phyloP scores from a whole-genome alignment of 352 stramenopile genomes.

The Globisporangium cylindrosporum region DNA sequence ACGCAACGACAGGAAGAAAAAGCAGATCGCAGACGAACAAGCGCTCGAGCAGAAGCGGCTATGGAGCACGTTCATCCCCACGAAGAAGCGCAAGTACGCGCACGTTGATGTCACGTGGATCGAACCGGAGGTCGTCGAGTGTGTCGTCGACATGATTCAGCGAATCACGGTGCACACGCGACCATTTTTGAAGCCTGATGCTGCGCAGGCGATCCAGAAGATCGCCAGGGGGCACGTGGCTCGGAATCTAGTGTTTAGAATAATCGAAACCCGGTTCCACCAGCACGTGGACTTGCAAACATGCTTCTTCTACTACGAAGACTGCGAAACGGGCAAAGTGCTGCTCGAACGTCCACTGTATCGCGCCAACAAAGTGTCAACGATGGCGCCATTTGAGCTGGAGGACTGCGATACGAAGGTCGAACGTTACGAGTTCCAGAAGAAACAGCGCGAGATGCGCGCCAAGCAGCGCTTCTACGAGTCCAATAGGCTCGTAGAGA shows the following conservation, averaged over 20 bases:
- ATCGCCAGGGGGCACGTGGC: constrained; percentile 40
- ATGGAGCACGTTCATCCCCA: constrained; percentile 34
- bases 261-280: constrained; percentile 38
- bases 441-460: constrained; percentile 32
- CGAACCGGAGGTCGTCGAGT: constrained; percentile 57
- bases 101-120: constrained; percentile 63
- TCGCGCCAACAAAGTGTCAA: constrained; percentile 24
- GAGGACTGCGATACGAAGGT: constrained; percentile 43
- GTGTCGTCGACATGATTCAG: constrained; percentile 42
- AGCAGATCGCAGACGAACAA: not conserved
- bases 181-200: constrained; percentile 39
- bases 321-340: constrained; percentile 32
- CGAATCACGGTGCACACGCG: constrained; percentile 23
- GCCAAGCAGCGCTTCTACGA: constrained; percentile 50
- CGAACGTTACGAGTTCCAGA: constrained; percentile 42
- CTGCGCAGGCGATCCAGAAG: constrained; percentile 58
- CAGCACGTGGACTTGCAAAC: constrained; percentile 42
- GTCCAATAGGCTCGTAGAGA: constrained; percentile 5
- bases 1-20: constrained; percentile 18
- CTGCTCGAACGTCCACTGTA: constrained; percentile 46
- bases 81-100: constrained; percentile 44
- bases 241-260: constrained; percentile 28
- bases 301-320: constrained; percentile 57
- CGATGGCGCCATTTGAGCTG: constrained; percentile 36
- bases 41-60: constrained; percentile 10